Evolutionary conservation across 139 green algal genomes (phyloP), one percentile per base, ranked within the genome.

Genomic region (Haematococcus lacustris): DNA sequence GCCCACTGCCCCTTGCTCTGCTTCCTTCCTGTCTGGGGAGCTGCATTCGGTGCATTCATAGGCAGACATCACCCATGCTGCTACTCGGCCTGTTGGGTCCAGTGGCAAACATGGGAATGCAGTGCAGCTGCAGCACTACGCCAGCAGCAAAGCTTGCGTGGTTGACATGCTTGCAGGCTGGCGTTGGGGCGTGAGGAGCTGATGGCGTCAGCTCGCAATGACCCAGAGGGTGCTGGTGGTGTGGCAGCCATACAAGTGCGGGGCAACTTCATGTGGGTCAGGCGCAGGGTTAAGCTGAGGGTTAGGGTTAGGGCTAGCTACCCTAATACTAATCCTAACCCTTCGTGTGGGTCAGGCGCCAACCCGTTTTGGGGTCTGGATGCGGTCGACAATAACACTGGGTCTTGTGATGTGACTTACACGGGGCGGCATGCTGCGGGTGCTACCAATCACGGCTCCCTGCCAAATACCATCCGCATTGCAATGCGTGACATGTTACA

Each of bases 201-300:
- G 25, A 73, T 92, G 71, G 67, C 66, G 1, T 26, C 40, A 3
- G 37, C 75, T 1, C 60, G 51, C 9, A 70, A 35, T 4, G 67
- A 86, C 53, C 75, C 75, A 17, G 57, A 51, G 51, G 71, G 80
- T 38, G 59, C 35, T 30, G 79, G 69, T 3, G 73, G 75, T 1
- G 87, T 94, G 57, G 83, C 80, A 28, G 90, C 87, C 7, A 26
- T 93, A 61, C 37, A 87, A 47, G 68, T 75, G 39, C 78, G 80
- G 21, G 89, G 89, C 53, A 83, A 83, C 70, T 83, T 83, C 43
- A 69, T 83, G 69, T 82, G 32, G 4, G 53, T 25, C 33, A 28
- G 17, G 47, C 47, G 21, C 13, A 21, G 17, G 47, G 47, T 57
- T 57, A n/a, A 13, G 13, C 17, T 57, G 13, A 57, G 47, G 47